Percentiles rank a stretch among this genome's conserved stretches.
These are phyloP conservation scores for Neostapfia colusana DNA, from an alignment of 176 grass and related monocot species.

Conservation along the genomic window DNA sequence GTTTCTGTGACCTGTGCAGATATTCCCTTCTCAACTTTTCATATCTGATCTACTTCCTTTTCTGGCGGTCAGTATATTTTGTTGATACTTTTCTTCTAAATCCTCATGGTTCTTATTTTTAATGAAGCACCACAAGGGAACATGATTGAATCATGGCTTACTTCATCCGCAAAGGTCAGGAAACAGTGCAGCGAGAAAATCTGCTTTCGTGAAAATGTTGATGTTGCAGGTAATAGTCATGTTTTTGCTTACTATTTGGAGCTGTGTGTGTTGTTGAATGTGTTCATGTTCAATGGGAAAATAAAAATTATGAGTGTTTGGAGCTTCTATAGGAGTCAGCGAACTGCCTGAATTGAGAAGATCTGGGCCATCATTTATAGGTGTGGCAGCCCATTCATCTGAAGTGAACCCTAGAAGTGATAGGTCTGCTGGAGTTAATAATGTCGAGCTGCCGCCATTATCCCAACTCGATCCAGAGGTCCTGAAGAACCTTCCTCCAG, in stretches of 20 bases:
- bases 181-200: slow-evolving; percentile 39
- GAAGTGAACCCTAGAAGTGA: slow-evolving; percentile 30
- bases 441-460: slow-evolving; percentile 60
- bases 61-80: slow-evolving; percentile 8
- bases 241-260: neutral
- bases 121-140: slow-evolving; percentile 57
- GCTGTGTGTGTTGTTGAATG: slow-evolving; percentile 12
- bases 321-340: slow-evolving; percentile 38
- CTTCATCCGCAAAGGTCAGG: slow-evolving; percentile 50
- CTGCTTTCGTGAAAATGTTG: slow-evolving; percentile 29
- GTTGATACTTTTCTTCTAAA: slow-evolving; percentile 1
- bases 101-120: slow-evolving; percentile 30
- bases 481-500: slow-evolving; percentile 76
- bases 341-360: slow-evolving; percentile 19
- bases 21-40: neutral
- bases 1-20: neutral
- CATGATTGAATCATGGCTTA: slow-evolving; percentile 72
- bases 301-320: slow-evolving; percentile 15
- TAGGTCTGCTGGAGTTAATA: slow-evolving; percentile 50
- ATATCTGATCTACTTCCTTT: neutral
- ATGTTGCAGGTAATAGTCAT: slow-evolving; percentile 55
- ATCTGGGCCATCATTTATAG: slow-evolving; percentile 25
- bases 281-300: slow-evolving; percentile 29
- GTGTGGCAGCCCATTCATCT: slow-evolving; percentile 23
- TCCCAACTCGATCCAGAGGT: slow-evolving; percentile 79